Conservation (phyloP, 257 asterid genomes). For the Rhazya stricta region DNA sequence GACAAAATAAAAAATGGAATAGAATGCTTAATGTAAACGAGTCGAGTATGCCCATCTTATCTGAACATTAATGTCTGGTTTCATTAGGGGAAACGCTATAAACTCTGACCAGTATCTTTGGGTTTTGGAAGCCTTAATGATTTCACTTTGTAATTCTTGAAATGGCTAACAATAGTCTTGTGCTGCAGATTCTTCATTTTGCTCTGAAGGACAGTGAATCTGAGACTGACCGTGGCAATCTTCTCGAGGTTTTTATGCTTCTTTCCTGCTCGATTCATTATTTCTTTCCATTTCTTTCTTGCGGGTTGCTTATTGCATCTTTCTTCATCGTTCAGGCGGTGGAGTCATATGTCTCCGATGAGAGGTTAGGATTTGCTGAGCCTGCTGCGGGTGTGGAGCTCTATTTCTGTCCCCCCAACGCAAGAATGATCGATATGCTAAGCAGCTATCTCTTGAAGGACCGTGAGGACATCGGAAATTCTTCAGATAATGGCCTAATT, state of each 20-base stretch:
- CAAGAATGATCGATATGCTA: conserved; percentile 49
- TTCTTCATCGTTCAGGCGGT: conserved; percentile 46
- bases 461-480: conserved; percentile 29
- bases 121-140: too few species aligned
- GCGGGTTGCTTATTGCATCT: not conserved
- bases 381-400: conserved; percentile 79
- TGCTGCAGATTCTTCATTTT: conserved; percentile 70
- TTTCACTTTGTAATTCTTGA: not conserved
- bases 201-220: conserved; percentile 54
- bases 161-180: not conserved
- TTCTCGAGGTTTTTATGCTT: conserved; percentile 53
- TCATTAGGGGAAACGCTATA: too few species aligned
- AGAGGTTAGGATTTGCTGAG: conserved; percentile 84
- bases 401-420: conserved; percentile 68
- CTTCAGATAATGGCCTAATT: conserved; percentile 61
- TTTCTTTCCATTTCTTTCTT: not conserved
- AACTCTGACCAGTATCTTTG: not conserved
- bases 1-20: too few species aligned
- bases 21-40: too few species aligned
- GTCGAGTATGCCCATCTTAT: not conserved
- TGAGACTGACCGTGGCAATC: conserved; percentile 37
- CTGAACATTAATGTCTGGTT: not conserved
- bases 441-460: conserved; percentile 52
- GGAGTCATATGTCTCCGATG: conserved; percentile 55
- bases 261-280: not conserved